Evolutionary conservation across 495 filamentous ascomycete species (phyloP).

Genomic region (Aspergillus diversus): DNA sequence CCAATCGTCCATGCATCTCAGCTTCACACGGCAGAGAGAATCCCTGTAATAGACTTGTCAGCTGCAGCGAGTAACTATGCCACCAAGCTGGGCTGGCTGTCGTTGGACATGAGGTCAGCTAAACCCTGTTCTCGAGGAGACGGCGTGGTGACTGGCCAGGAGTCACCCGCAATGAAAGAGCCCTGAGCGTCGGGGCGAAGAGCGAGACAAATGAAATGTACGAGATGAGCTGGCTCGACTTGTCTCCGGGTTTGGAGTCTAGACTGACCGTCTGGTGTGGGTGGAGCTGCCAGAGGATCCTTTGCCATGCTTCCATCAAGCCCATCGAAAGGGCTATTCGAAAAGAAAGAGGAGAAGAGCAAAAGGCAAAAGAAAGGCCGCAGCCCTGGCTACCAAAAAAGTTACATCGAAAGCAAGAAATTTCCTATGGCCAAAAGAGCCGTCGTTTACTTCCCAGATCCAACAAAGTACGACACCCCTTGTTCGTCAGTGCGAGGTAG

Average conservation of each 20-base stretch:
- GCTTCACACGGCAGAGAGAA: background rate
- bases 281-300: slow-evolving; percentile 3
- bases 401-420: background rate
- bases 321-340: background rate
- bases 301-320: slow-evolving; percentile 2
- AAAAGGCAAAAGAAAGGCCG: background rate
- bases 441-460: background rate
- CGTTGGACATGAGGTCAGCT: slow-evolving; percentile 11
- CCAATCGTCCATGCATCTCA: slow-evolving; percentile 1
- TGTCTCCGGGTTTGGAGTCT: background rate
- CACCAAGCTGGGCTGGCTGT: background rate
- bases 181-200: slow-evolving; percentile 1
- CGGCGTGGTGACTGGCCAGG: slow-evolving; percentile 2
- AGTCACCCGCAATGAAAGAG: slow-evolving; percentile 2
- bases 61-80: background rate
- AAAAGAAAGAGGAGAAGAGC: background rate
- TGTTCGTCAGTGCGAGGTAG: background rate
- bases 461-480: background rate
- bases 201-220: background rate
- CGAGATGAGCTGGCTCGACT: background rate
- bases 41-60: slow-evolving; percentile 11
- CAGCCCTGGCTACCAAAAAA: no score
- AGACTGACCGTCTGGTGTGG: background rate
- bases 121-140: slow-evolving; percentile 1
- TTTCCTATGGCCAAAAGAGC: background rate